Evolutionary conservation across 2,329 filamentous ascomycete species (phyloP), one percentile per base, ranked within the genome.

Genomic region (Allantophomopsis cytisporea): DNA sequence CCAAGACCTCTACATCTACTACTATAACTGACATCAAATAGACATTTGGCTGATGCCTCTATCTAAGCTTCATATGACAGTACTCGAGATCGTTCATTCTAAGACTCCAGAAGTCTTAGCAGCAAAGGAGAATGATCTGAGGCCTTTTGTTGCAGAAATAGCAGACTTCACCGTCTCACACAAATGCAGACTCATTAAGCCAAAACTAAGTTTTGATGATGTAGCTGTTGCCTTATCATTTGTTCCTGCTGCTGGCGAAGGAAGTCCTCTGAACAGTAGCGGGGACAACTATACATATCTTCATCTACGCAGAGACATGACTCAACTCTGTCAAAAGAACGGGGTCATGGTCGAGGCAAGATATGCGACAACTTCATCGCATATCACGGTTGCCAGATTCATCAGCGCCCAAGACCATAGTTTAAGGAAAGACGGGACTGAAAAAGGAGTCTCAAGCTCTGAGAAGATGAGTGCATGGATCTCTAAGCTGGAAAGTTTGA

Each of bases 221-320:
- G 80, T 86, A 5, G 89, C 87, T 13, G 67, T 95, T 41, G 89
- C 89, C 1, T 61, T 96, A 28, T 91, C 83, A 18, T 95, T 93
- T 59, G 63, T 95, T 2, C 88, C 89, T 0, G 85, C 84, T 0
- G 70, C 76, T 4, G 77, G 75, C 10, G 80, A 86, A 60, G 50
- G 56, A 1, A 47, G 54, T 2, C 46, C 49, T 14, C 51, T 52
- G 4, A 31, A 37, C n/a, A 45, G 37, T 5, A 60, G 67, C 31
- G 69, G 73, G n/a, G 82, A 91, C 47, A 53, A 49, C 1, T 94
- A 85, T 60, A 88, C 83, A 0, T 95, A 95, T 57, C 89, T 95
- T 55, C 89, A 96, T 57, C 73, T 96, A 7, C 77, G 89, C 2
- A 71, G 80, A 4, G 86, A 94, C 54, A 56, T 93, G 11, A 89